Base-by-base conservation (phyloP, 495 filamentous ascomycete species). In the Podospora tetraspora region DNA sequence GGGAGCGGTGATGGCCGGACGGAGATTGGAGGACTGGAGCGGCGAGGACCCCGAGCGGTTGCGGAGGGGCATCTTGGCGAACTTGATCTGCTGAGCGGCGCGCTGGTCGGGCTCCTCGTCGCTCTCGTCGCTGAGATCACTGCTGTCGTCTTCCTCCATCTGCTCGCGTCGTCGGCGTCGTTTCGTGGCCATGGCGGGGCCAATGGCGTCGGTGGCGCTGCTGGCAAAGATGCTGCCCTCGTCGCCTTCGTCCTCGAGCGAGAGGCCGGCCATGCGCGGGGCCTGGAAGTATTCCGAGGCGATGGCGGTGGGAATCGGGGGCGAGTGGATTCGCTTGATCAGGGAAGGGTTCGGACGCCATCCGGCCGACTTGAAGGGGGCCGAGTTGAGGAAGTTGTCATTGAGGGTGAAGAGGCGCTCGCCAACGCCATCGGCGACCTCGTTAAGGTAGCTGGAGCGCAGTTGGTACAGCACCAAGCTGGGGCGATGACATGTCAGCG, bases 391-490 rank as follows among this genome's bases (percentile, higher is more conserved):
- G 67, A 97, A 88, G 69, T 89, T 84, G 71, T 93, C 89, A 77
- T 98, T 94, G 68, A 99, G 87, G 56, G 90, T 95, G 74, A 99
- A 96, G 22, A 99, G 86, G 52, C 95, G 90, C 76, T 99, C 95
- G 61, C 96, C 95, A 56, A 98, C 93, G 61, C 96, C 95, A 79
- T 99, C 95, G 79, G 93, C 92, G 68, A 97, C 91, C 57, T 89
- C 86, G 59, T 91, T 90, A 6, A 99, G 89, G 75, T 97, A 99
- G 64, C 92, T 91, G 13, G 91, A 93, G 61, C 95, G 93, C 52
- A 99, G 80, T 74, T 97, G 92, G 85, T 97, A 98, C 68, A 95
- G 87, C 22, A 96, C 90, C 82, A 98, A 91, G 77, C 94, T 97
- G 69, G 56, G 63, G 32, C 57, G 60, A 34, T n/a, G 22, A 29